Evolutionary conservation across 768 basidiomycete genomes (phyloP).

Genomic region (Daedalea quercina): DNA sequence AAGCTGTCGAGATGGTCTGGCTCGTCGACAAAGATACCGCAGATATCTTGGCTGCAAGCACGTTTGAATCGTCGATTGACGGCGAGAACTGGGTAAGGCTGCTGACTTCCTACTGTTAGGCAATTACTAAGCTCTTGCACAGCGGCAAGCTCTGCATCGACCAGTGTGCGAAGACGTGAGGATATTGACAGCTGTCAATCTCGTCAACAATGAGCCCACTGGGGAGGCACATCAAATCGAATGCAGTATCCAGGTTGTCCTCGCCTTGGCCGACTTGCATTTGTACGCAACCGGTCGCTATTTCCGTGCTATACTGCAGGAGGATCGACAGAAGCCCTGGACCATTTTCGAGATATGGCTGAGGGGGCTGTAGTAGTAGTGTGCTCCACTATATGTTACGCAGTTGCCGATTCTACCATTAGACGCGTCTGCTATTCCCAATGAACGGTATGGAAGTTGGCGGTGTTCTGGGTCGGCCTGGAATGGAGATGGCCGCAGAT

Average conservation of each 20-base stretch:
- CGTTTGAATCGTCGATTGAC: conserved; percentile 17
- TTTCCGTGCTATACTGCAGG: conserved; percentile 11
- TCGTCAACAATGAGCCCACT: neutral
- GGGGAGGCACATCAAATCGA: conserved; percentile 3
- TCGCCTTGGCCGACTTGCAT: conserved; percentile 9
- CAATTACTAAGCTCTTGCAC: neutral
- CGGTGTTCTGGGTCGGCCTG: too few species aligned
- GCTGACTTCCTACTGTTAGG: neutral
- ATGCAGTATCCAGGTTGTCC: conserved; percentile 15
- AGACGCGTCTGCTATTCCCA: too few species aligned
- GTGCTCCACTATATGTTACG: neutral
- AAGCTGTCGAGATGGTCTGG: conserved; percentile 25
- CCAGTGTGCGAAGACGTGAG: conserved; percentile 11
- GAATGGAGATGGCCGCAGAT: too few species aligned
- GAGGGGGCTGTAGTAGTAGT: conserved; percentile 12
- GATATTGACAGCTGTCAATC: neutral
- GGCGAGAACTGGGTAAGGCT: conserved; percentile 16
- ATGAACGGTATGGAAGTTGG: too few species aligned
- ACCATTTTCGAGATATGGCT: conserved; percentile 17
- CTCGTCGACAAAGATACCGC: conserved; percentile 30
- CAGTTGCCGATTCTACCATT: too few species aligned
- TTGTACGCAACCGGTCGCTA: conserved; percentile 10
- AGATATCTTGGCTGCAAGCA: conserved; percentile 11
- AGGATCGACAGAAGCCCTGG: conserved; percentile 14
- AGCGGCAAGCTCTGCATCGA: conserved; percentile 5